Evolutionary conservation across 2,329 filamentous ascomycete genomes (phyloP).

Genomic region (Fonsecaea pedrosoi): DNA sequence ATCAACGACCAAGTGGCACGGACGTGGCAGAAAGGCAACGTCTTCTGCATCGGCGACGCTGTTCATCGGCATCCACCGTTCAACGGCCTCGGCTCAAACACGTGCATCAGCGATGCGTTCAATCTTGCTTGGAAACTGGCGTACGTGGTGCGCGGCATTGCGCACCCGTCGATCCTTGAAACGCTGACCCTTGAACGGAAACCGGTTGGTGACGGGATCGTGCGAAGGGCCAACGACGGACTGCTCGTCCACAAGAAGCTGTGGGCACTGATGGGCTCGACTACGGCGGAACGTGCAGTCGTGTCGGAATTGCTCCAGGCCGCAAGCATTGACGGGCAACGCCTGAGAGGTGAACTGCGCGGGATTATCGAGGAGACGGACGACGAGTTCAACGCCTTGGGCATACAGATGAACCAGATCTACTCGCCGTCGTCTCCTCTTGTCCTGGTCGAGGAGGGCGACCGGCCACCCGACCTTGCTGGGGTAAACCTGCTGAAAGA

Average conservation of each 20-base stretch:
- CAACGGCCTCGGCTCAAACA: conserved; percentile 48
- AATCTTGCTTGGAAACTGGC: conserved; percentile 49
- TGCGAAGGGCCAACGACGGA: conserved; percentile 64
- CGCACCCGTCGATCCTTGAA: conserved; percentile 38
- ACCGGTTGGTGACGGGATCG: conserved; percentile 49
- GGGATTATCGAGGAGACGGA: neutral
- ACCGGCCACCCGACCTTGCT: conserved; percentile 39
- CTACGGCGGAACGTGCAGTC: conserved; percentile 47
- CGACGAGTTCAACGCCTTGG: conserved; percentile 59
- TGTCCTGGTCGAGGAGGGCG: conserved; percentile 51
- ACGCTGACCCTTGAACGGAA: conserved; percentile 46
- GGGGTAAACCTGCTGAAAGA: conserved; percentile 51
- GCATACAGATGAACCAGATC: conserved; percentile 63
- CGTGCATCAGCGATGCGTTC: conserved; percentile 46
- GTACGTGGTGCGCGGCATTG: conserved; percentile 43
- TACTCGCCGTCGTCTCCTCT: conserved; percentile 55
- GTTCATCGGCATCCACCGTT: conserved; percentile 47
- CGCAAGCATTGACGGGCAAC: neutral
- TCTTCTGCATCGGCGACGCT: conserved; percentile 45
- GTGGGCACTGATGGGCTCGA: conserved; percentile 52
- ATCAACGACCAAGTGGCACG: conserved; percentile 68
- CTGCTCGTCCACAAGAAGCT: conserved; percentile 55
- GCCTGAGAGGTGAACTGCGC: neutral
- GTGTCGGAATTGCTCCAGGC: conserved; percentile 48
- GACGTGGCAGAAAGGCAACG: conserved; percentile 55